Evolutionary conservation across 2,329 filamentous ascomycete species (phyloP), one percentile per base, ranked within the genome.

Genomic region (Colletotrichum sp.): DNA sequence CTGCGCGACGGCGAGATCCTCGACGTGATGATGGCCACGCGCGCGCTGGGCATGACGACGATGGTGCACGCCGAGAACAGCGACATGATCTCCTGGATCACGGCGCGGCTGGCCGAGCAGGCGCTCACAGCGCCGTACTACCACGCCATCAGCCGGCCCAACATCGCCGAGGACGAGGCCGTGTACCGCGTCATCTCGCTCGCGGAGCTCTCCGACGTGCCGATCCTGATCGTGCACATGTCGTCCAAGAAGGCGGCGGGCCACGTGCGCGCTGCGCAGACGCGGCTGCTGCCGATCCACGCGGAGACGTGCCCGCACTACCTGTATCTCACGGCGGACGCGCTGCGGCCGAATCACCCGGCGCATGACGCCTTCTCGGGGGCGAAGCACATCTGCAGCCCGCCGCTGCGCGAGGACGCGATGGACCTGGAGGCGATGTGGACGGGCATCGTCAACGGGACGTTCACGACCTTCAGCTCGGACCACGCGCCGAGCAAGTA

Each of bases 241-340:
- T 88, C 85, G 62, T 87, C 86, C 6, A 88, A 88, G 2, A 82
- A 82, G 3, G 88, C 89, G 1, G 86, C 88, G 2, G 77, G 80
- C 2, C 85, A 87, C 67, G 90, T 90, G 78, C 85, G 87, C 64
- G 79, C 82, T 49, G 89, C 89, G 0, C 81, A 81, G 67, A 78
- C 80, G 49, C 72, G 82, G 79, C 87, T 88, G 0, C 83, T 89
- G 49, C 89, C 89, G 4, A 82, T 91, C 52, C 88, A 88, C 77
- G 89, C 89, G 3, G 89, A 91, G 80, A 91, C 89, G 1, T 91
- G 89, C 78, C 89, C 89, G 2, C 89, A 91, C 76, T 91, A 91
- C 76, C 85, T 91, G 4, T 89, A 89, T 76, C 84, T 91, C 7
- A 90, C 88, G 3, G 85, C 88, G 24, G 84, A 87, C 26, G 87